Evolutionary conservation across 148 eudicot species (phyloP).

Genomic region (Chenopodium quinoa): DNA sequence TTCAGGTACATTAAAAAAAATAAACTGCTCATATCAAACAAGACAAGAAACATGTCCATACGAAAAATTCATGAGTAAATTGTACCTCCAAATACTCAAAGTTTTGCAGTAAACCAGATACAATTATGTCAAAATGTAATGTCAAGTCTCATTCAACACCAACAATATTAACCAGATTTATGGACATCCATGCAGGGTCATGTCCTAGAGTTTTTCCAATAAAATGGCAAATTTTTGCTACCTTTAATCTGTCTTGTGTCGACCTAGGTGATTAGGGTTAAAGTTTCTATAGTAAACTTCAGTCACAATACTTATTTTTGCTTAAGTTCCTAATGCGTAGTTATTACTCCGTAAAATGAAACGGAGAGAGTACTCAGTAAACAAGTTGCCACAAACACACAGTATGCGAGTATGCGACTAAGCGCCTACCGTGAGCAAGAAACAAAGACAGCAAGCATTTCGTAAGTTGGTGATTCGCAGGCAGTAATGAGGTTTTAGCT

Average conservation of each 20-base stretch:
- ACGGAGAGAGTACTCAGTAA: too few species aligned
- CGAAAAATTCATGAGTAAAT: not conserved
- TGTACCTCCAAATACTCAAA: slow-evolving; percentile 12
- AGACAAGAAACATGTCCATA: not conserved
- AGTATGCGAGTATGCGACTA: not conserved
- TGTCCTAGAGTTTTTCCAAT: not conserved
- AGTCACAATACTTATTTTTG: too few species aligned
- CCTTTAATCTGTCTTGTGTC: too few species aligned
- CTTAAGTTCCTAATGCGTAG: too few species aligned
- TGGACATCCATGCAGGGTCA: slow-evolving; percentile 1
- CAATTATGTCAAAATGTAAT: slow-evolving; percentile 2
- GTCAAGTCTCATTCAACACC: slow-evolving; percentile 14
- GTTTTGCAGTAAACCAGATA: not conserved
- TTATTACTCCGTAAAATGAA: too few species aligned
- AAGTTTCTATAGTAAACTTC: too few species aligned
- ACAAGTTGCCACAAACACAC: slow-evolving; percentile 12
- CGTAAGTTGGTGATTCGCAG: slow-evolving; percentile 27
- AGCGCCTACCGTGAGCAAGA: not conserved
- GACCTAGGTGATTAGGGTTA: too few species aligned
- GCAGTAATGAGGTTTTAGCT: slow-evolving; percentile 26
- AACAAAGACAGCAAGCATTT: slow-evolving; percentile 19
- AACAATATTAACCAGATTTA: not conserved
- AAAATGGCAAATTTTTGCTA: too few species aligned
- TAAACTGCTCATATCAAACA: not conserved
- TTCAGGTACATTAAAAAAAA: not conserved